Percentiles rank a stretch among this genome's conserved stretches.
These are phyloP conservation scores for Botrytis byssoidea DNA, from an alignment of 2,329 filamentous ascomycete species.

Conservation along the genomic window DNA sequence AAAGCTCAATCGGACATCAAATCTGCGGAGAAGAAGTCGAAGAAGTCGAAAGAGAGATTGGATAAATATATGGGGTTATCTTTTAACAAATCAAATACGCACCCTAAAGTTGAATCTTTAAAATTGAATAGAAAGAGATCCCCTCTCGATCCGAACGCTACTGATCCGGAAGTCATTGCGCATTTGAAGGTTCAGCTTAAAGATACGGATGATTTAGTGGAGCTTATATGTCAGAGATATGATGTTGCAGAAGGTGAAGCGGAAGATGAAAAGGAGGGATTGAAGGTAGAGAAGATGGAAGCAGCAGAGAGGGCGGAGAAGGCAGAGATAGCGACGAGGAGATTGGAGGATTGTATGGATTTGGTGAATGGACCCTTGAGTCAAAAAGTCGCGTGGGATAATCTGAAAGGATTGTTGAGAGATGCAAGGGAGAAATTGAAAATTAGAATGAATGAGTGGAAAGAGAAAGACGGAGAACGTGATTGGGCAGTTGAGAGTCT, in stretches of 20 bases:
- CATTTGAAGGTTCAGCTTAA: background rate
- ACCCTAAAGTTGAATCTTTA: background rate
- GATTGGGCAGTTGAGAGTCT: background rate
- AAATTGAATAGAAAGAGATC: background rate
- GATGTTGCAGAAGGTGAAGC: background rate
- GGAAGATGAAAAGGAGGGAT: background rate
- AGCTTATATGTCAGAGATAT: background rate
- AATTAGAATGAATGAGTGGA: background rate
- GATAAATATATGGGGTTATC: background rate
- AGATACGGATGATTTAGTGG: background rate
- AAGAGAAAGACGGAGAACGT: background rate
- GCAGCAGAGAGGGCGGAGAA: background rate
- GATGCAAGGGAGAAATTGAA: background rate
- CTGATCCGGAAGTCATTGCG: background rate
- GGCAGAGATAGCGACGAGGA: background rate
- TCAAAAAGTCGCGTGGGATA: slow-evolving; percentile 8
- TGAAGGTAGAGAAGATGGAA: background rate
- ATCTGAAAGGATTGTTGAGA: background rate
- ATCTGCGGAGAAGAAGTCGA: background rate
- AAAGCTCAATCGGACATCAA: background rate
- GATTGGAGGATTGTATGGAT: slow-evolving; percentile 20
- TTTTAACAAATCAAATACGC: background rate
- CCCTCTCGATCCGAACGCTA: background rate
- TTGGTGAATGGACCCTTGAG: slow-evolving; percentile 9
- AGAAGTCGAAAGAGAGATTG: background rate